phyloP scores from a whole-genome alignment of 192 early-diverging fungal genomes.

The Umbelopsis sp. region DNA sequence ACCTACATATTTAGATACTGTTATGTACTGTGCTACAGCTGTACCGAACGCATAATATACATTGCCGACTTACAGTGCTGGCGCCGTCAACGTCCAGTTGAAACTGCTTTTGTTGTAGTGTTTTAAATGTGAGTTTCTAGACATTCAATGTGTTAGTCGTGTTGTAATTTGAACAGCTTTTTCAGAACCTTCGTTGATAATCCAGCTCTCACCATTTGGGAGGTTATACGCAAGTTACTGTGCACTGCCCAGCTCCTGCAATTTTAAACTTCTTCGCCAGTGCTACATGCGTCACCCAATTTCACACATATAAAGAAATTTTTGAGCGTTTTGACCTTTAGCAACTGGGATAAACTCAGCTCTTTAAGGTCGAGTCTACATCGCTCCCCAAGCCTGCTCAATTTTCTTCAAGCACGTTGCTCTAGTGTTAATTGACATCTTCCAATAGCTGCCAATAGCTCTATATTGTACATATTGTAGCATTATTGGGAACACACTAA shows the following conservation, averaged over 20 bases:
- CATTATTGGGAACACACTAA: too few species aligned
- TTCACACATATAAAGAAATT: neutral
- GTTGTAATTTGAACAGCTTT: neutral
- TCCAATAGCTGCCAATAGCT: too few species aligned
- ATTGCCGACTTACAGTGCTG: constrained; percentile 51
- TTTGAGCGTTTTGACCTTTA: neutral
- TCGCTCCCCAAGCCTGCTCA: too few species aligned
- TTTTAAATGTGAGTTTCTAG: constrained; percentile 87
- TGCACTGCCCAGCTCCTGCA: neutral
- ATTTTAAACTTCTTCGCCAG: neutral
- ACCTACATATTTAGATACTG: constrained; percentile 51
- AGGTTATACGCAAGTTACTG: neutral
- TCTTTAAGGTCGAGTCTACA: neutral
- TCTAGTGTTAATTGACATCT: too few species aligned
- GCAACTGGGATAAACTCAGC: neutral
- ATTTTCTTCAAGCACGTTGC: too few species aligned
- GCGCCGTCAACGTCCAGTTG: constrained; percentile 73
- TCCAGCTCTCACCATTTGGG: neutral
- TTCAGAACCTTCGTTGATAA: neutral
- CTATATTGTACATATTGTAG: too few species aligned
- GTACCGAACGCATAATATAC: neutral
- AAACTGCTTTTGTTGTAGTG: constrained; percentile 85
- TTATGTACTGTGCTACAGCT: neutral
- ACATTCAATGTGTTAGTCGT: neutral
- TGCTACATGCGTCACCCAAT: constrained; percentile 10